Evolutionary conservation across 1,284 basidiomycete genomes (phyloP), one percentile per base, ranked within the genome.

Genomic region (Kwoniella shivajii): DNA sequence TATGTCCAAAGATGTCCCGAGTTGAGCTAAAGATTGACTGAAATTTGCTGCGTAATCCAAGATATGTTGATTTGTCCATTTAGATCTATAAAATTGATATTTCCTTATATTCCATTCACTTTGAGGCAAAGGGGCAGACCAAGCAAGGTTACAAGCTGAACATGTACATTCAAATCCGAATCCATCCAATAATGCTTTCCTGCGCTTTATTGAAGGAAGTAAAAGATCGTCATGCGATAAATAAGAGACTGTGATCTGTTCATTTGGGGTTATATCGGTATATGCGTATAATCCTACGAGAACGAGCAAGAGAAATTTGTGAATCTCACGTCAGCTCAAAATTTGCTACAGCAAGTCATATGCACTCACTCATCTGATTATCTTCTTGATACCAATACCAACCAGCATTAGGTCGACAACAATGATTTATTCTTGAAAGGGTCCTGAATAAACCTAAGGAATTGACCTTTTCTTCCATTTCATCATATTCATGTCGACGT

Each of bases 381-480:
- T 42, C 29, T 3, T 38, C 30, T 9, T 27, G 26, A 36, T 63
- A 50, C 66, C 66, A 71, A 16, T 34, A 53, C 68, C 68, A 71
- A 2, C 50, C 54, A 1, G 61, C 56, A 33, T 71, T 68, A 2
- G 68, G 66, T 1, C 33, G n/a, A 34, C 66, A 71, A n/a, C 54
- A 60, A 49, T 68, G 68, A 45, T 68, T 68, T 6, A 68, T 59
- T 34, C 63, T 36, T 13, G 48, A 59, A 13, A 64, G 59, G 10
- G n/a, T 26, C 41, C 60, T 49, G 50, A 66, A 70, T 31, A 69
- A 39, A 10, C 62, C 67, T 13, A 38, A 27, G 24, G 37, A 33
- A 9, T 27, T 33, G 13, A 30, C 27, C 4, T 48, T 42, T 11
- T 45, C 30, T 9, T 42, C 24, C 7, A 7, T 16, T 26, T 16